These are phyloP conservation scores for Phytophthora pini DNA, from an alignment of 352 stramenopile species.

Conservation along the genomic window DNA sequence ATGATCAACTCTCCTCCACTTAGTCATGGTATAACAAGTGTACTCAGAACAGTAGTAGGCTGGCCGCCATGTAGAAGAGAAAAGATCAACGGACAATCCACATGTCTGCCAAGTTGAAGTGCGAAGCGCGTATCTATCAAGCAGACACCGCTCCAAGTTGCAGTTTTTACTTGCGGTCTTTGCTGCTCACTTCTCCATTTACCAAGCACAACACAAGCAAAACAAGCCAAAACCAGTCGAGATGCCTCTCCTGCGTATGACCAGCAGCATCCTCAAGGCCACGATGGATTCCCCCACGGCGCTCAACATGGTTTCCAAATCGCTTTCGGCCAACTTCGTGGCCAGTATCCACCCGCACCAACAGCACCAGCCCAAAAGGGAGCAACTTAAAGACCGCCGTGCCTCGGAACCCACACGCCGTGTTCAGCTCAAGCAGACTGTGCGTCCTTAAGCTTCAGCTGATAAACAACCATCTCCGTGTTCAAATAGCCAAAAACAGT, in stretches of 20 bases:
- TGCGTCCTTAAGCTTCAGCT: constrained; percentile 12
- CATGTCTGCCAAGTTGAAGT: neutral
- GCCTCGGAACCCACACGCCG: constrained; percentile 14
- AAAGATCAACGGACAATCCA: too few relatives aligned
- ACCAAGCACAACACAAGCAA: constrained; percentile 5
- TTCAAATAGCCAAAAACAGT: neutral
- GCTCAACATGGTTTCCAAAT: constrained; percentile 27
- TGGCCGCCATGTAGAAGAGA: too few relatives aligned
- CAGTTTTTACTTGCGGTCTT: neutral
- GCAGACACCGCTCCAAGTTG: neutral
- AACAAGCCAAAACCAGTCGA: neutral
- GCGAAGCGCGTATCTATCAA: constrained; percentile 17
- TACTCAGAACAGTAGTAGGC: too few relatives aligned
- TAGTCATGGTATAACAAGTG: too few relatives aligned
- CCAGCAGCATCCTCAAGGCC: constrained; percentile 31
- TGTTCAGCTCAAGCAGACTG: constrained; percentile 11
- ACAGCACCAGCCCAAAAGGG: constrained; percentile 11
- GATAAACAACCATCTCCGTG: neutral
- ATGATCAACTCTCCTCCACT: too few relatives aligned
- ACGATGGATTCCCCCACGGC: constrained; percentile 26
- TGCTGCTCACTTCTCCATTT: constrained; percentile 9
- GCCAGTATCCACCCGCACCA: constrained; percentile 25
- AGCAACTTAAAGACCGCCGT: constrained; percentile 12
- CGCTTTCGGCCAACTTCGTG: constrained; percentile 24
- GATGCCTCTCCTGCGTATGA: constrained; percentile 29